phyloP scores from a whole-genome alignment of 2,329 filamentous ascomycete genomes.

The Ophiosphaerella korrae region DNA sequence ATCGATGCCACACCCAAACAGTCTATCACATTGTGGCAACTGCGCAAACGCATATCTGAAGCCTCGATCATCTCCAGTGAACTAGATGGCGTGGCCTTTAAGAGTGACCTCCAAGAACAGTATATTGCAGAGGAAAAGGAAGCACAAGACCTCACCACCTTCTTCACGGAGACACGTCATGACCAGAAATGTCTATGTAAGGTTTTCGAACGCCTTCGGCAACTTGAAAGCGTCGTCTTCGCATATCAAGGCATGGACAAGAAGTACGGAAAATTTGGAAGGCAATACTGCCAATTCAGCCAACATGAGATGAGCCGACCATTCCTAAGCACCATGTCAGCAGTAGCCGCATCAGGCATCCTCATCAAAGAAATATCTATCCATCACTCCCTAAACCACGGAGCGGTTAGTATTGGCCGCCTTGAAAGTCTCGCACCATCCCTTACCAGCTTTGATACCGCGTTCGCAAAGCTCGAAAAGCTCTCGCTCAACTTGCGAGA shows the following conservation, averaged over 20 bases:
- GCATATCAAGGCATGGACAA: slow-evolving; percentile 20
- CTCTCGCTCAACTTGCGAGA: slow-evolving; percentile 35
- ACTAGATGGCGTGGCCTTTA: not conserved
- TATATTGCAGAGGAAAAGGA: slow-evolving; percentile 4
- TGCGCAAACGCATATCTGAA: slow-evolving; percentile 14
- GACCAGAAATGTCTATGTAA: slow-evolving; percentile 25
- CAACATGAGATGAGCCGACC: slow-evolving; percentile 37
- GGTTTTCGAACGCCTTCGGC: slow-evolving; percentile 19
- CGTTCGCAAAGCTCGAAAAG: slow-evolving; percentile 18
- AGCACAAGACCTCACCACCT: slow-evolving; percentile 15
- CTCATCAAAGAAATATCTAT: slow-evolving; percentile 12
- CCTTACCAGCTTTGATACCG: slow-evolving; percentile 14
- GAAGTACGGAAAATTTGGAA: slow-evolving; percentile 17
- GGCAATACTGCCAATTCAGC: slow-evolving; percentile 25
- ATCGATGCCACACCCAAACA: slow-evolving; percentile 36
- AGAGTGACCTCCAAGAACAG: slow-evolving; percentile 6
- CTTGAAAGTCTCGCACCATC: slow-evolving; percentile 23
- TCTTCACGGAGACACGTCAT: slow-evolving; percentile 34
- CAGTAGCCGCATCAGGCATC: slow-evolving; percentile 20
- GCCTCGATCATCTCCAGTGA: slow-evolving; percentile 6
- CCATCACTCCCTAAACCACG: slow-evolving; percentile 3
- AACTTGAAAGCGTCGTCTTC: slow-evolving; percentile 12
- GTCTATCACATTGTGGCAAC: slow-evolving; percentile 29
- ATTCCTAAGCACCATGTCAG: slow-evolving; percentile 30
- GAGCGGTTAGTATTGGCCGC: slow-evolving; percentile 28